Evolutionary conservation across 2,329 filamentous ascomycete species (phyloP), one percentile per base, ranked within the genome.

Genomic region (Lachnellula hyalina): DNA sequence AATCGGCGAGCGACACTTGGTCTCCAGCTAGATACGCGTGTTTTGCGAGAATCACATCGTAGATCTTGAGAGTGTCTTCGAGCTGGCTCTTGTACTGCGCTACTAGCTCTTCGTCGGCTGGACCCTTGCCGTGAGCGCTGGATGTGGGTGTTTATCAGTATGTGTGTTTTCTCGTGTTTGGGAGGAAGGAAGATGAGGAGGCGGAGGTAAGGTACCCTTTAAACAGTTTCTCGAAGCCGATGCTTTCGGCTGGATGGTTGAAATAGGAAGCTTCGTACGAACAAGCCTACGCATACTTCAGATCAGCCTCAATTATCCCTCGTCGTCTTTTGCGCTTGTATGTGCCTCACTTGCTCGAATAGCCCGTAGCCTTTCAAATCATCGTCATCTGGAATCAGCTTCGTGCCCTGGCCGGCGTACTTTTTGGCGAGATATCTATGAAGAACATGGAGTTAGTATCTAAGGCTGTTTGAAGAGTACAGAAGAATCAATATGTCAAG

Each of bases 201-300:
- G 8, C 21, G 25, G 32, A 5, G 5, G 17, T 17, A 41, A 41
- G 54, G 50, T 53, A 63, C 62, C 8, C 7, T 40, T 62, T 63
- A 56, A 63, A 62, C 23, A 65, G 45, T 49, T 57, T 61, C 49
- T 63, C 57, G n/a, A 51, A 51, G 11, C 51, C 56, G 44, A 64
- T 61, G 9, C n/a, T 23, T 2, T 23, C 38, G 0, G 56, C 56
- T 2, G 59, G 51, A 5, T 36, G 42, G 52, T 61, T 53, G 45
- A 62, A 68, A 54, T 67, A 68, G 38, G 47, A 55, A 34, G 55
- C 46, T 53, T 71, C 68, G 40, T 65, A 48, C 17, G 67, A 67
- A 40, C 58, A 62, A 25, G 57, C 62, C 59, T 63, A n/a, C 4
- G 11, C 51, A 15, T 21, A 34, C 25, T 9, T 21, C 38, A 11